These are phyloP conservation scores for Diaporthe nobilis DNA, from an alignment of 2,329 filamentous ascomycete genomes.

Conservation along the genomic window DNA sequence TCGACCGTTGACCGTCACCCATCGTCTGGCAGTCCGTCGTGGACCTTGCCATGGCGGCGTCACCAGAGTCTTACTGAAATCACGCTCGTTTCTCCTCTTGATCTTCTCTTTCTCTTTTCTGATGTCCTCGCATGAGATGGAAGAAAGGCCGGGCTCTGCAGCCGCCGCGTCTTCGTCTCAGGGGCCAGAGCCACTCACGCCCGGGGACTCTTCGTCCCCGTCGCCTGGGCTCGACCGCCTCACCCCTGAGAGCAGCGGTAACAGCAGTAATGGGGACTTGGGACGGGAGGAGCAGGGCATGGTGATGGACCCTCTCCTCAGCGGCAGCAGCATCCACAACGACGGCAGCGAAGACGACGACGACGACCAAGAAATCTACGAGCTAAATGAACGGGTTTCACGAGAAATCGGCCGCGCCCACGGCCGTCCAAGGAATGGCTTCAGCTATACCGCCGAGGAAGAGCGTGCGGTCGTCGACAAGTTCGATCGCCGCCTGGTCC, in stretches of 20 bases:
- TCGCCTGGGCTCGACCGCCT: constrained; percentile 41
- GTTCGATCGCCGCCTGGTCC: constrained; percentile 82
- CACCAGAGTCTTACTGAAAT: not conserved
- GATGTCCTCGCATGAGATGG: not conserved
- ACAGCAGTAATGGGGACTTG: constrained; percentile 38
- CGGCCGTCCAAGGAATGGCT: constrained; percentile 42
- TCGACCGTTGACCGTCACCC: not conserved
- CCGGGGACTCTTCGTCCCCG: constrained; percentile 9
- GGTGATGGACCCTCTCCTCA: constrained; percentile 23
- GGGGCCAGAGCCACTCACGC: not conserved
- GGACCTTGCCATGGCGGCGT: constrained; percentile 19
- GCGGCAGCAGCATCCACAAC: not conserved
- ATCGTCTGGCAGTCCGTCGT: not conserved
- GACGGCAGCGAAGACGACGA: constrained; percentile 3
- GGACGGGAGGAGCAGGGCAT: not conserved
- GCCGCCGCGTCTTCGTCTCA: not conserved
- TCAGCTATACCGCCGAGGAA: constrained; percentile 74
- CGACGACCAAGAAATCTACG: constrained; percentile 43
- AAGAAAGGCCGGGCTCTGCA: not conserved
- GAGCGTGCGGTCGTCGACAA: constrained; percentile 79
- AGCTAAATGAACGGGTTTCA: constrained; percentile 38
- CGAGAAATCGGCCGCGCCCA: constrained; percentile 2
- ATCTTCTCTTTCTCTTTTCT: no score
- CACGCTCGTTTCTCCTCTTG: constrained; percentile 2
- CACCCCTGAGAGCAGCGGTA: constrained; percentile 45